Conservation (phyloP, 305 asterid species). For the Lippia alba region DNA sequence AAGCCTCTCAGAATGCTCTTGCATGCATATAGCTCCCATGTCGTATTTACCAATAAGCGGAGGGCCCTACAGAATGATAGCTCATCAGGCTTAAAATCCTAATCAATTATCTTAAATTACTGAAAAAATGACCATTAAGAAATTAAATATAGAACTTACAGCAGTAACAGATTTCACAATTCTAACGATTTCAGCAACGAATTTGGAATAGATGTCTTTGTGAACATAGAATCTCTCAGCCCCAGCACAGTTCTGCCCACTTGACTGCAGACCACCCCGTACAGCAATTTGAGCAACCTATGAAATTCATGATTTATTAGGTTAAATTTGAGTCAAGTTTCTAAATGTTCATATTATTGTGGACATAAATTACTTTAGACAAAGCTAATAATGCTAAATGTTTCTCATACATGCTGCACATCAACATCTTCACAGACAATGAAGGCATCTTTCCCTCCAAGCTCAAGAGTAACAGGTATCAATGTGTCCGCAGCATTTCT, state of each 20-base stretch:
- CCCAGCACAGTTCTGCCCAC: conserved; percentile 98
- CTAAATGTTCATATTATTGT: conserved; percentile 12
- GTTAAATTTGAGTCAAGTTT: conserved; percentile 9
- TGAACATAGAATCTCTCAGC: conserved; percentile 99
- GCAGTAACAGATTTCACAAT: conserved; percentile 92
- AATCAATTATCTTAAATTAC: conserved; percentile 9
- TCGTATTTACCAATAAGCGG: conserved; percentile 88
- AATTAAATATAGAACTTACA: conserved; percentile 55
- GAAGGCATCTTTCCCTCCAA: conserved; percentile 97
- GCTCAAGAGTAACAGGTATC: conserved; percentile 95
- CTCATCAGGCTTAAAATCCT: conserved; percentile 20
- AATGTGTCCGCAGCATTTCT: conserved; percentile 82
- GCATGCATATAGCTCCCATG: conserved; percentile 99
- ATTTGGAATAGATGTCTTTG: conserved; percentile 73
- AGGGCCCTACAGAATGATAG: conserved; percentile 72
- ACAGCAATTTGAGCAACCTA: conserved; percentile 99
- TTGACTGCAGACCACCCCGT: conserved; percentile 93
- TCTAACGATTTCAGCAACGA: conserved; percentile 93
- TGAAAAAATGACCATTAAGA: conserved; percentile 1
- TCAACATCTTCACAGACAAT: conserved; percentile 94
- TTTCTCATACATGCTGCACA: conserved; percentile 75
- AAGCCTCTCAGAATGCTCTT: conserved; percentile 97
- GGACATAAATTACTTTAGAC: conserved; percentile 23
- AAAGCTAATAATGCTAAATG: conserved; percentile 28
- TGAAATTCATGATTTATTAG: conserved; percentile 33